Base-by-base conservation (phyloP, 352 stramenopile species). In the Phytophthora melonis region DNA sequence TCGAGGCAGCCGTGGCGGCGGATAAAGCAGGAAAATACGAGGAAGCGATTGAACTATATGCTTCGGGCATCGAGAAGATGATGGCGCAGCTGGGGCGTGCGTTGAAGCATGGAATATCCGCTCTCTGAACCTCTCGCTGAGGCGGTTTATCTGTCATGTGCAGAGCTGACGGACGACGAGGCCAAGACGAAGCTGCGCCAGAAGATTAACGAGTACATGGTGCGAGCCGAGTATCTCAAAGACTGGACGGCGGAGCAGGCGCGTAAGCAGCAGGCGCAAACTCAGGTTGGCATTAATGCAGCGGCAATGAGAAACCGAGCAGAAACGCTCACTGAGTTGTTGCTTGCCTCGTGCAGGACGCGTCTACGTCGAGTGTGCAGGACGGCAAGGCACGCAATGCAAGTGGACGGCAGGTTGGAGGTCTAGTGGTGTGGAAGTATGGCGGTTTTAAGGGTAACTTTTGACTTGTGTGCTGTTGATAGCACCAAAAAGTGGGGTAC, bases 191-290 rank as follows among this genome's bases (percentile, higher is more conserved):
- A 80, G 1, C 63, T 85, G 64, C 62, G 81, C 4, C 59, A 69
- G 16, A 88, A 91, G 63, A 94, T 94, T 32, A 78, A 93, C 34
- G 87, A 91, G 66, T 95, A 93, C 66, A 94, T 96, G 84, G 73
- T 88, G 41, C 78, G 89, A 11, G 89, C 89, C 1, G 89, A 96
- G 79, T 66, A 84, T 23, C 54, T 96, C 5, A 95, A 94, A 50
- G 75, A 81, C 0, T 79, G 72, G 75, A 75, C 30, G 18, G 62
- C 70, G 23, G 61, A 77, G 23, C 63, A 79, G 19, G 32, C 55
- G 23, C 56, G 54, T 7, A 77, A 79, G 54, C 63, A 71, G 52
- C 69, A 70, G 57, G 58, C 54, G 32, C 34, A 41, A 14, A 16
- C 34, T 41, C 66, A 77, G 68, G 73, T 82, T 14, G 3, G 60